Base-by-base conservation (phyloP, 805 yeast species). In the Cyberlindnera subsufficiens region DNA sequence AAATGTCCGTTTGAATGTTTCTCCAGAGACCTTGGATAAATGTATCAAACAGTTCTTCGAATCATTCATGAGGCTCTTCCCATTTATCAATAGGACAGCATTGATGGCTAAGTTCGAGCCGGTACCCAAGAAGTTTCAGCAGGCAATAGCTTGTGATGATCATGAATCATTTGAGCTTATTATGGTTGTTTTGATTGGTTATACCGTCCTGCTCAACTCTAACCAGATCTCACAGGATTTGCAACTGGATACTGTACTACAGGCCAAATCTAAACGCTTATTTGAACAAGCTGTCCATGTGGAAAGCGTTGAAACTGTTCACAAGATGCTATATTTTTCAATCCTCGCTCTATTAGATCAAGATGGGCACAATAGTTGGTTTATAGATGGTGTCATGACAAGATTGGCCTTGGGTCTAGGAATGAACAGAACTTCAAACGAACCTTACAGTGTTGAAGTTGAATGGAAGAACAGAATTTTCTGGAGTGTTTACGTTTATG, bases 111-210 rank as follows among this genome's bases (percentile, higher is more conserved):
- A 68, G 38, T 73, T 29, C 20, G 11, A 17, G 14, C 34, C 40
- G 9, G 13, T 30, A 13, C n/a, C 33, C 14, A 16, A 30, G 29
- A 25, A 30, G 4, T 30, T 37, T 18, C 17, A 37, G 11, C 18
- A n/a, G 22, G 34, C 40, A 30, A 37, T 16, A 3, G 7, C 8
- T 4, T 14, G 10, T 9, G 33, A 30, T 13, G 40, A 31, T 19
- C 4, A 71, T 38, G 56, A 69, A 17, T 57, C 64, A 19, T 76
- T 74, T 47, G 75, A 77, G 56, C 49, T 76, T 10, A 70, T 68
- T 53, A 71, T 77, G 75, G 68, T 75, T 3, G 64, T 75, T 60
- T 77, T 79, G 5, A 71, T 75, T 34, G 81, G 82, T 1, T 74
- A 78, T 42, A 71, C 78, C 9, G 68, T 77, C 3, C 55, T 77